Percentiles rank a stretch among this genome's conserved stretches.
These are phyloP conservation scores for Calycina marina DNA, from an alignment of 2,329 filamentous ascomycete species.

Conservation along the genomic window DNA sequence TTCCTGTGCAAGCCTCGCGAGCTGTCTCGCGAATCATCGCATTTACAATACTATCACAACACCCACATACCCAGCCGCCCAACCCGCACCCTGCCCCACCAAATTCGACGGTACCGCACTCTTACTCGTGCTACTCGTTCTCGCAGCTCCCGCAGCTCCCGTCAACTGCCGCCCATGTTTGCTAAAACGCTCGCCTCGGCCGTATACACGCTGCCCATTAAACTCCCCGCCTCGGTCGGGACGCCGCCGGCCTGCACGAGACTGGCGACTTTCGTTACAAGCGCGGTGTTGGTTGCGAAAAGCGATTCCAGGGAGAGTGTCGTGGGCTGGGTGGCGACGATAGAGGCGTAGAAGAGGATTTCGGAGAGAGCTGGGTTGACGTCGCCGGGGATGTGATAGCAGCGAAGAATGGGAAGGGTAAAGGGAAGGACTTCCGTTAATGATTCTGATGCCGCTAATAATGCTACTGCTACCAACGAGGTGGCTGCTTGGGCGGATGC, in stretches of 20 bases:
- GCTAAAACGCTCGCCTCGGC: conserved; percentile 4
- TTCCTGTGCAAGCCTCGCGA: too few relatives aligned
- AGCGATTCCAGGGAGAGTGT: conserved; percentile 3
- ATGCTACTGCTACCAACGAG: too few relatives aligned
- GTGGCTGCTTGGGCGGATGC: too few relatives aligned
- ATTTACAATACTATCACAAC: conserved; percentile 4
- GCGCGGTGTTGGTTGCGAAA: conserved; percentile 4
- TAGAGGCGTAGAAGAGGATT: conserved; percentile 2
- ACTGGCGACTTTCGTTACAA: conserved; percentile 1
- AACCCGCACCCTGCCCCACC: conserved; percentile 1
- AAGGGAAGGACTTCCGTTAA: too few relatives aligned
- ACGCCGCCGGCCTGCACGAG: conserved; percentile 2
- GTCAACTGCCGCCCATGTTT: conserved; percentile 2
- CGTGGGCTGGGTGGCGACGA: conserved; percentile 4
- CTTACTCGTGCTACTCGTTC: background rate
- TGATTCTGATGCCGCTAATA: too few relatives aligned
- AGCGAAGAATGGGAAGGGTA: too few relatives aligned
- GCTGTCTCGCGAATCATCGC: background rate
- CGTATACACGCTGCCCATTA: conserved; percentile 4
- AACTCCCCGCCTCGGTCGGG: conserved; percentile 3
- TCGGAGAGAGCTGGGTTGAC: too few relatives aligned
- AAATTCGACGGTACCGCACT: background rate
- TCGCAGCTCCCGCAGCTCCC: background rate
- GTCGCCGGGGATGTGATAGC: too few relatives aligned
- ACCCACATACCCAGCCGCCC: conserved; percentile 4